phyloP scores from a whole-genome alignment of 352 stramenopile genomes.

The Phytophthora capsici region DNA sequence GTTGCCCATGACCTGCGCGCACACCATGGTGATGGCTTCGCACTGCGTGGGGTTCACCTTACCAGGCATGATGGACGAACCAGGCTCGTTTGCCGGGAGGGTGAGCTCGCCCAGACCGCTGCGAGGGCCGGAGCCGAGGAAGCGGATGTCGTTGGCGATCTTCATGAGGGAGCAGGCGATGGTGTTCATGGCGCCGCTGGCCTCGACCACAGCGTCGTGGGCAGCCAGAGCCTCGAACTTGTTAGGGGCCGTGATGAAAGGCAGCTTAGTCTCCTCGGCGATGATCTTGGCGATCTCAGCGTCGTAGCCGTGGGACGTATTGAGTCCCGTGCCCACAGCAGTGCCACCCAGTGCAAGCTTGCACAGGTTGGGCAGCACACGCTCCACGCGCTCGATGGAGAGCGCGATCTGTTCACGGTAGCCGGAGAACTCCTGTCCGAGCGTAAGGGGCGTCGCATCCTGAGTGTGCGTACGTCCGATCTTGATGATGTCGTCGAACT shows the following conservation, averaged over 20 bases:
- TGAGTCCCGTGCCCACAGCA: constrained; percentile 94
- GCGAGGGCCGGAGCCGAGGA: constrained; percentile 66
- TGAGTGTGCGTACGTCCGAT: constrained; percentile 96
- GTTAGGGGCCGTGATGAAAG: constrained; percentile 97
- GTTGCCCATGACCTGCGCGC: constrained; percentile 96
- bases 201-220: constrained; percentile 73
- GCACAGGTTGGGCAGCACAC: constrained; percentile 86
- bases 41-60: constrained; percentile 93
- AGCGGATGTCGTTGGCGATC: constrained; percentile 82
- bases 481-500: constrained; percentile 97
- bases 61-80: constrained; percentile 78
- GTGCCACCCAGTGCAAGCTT: constrained; percentile 95
- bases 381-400: constrained; percentile 88
- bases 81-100: constrained; percentile 71
- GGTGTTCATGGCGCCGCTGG: constrained; percentile 74
- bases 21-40: constrained; percentile 97
- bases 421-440: constrained; percentile 97
- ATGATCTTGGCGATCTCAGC: constrained; percentile 93
- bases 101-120: constrained; percentile 68
- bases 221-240: constrained; percentile 93
- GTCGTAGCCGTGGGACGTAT: constrained; percentile 94
- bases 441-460: constrained; percentile 96
- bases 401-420: constrained; percentile 94
- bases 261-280: constrained; percentile 91
- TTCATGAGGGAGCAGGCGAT: constrained; percentile 81